phyloP scores from a whole-genome alignment of 768 basidiomycete genomes.

The Rhodocollybia butyracea region DNA sequence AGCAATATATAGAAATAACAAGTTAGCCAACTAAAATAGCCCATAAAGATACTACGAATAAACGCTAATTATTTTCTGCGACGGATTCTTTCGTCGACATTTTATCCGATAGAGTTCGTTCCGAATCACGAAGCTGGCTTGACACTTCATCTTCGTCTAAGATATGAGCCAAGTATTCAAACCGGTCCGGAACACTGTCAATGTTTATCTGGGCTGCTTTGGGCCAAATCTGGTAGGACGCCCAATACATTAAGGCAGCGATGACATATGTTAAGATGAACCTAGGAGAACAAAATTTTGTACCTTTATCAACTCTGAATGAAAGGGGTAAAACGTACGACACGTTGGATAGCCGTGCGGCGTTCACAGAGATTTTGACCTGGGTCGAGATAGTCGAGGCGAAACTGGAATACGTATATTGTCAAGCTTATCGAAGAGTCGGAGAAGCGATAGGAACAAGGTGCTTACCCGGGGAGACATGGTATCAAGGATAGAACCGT shows the following conservation, averaged over 20 bases:
- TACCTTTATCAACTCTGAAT: background rate
- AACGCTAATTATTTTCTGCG: background rate
- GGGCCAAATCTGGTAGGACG: constrained; percentile 9
- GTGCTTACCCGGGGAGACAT: constrained; percentile 9
- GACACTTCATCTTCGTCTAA: constrained; percentile 5
- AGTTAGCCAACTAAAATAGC: background rate
- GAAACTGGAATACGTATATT: background rate
- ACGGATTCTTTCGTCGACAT: background rate
- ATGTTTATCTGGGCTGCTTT: background rate
- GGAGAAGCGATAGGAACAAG: background rate
- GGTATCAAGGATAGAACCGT: constrained; percentile 10
- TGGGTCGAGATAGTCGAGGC: constrained; percentile 5
- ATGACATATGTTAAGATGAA: constrained; percentile 11
- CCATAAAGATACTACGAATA: background rate
- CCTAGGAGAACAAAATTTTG: background rate
- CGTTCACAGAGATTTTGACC: constrained; percentile 1
- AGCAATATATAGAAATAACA: background rate
- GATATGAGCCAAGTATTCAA: constrained; percentile 5
- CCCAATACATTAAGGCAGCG: constrained; percentile 7
- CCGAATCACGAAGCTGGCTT: background rate
- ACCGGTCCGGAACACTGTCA: background rate
- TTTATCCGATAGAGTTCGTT: background rate
- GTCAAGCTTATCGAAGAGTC: background rate
- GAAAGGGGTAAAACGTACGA: constrained; percentile 3
- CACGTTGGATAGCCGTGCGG: constrained; percentile 2